Evolutionary conservation across 129 eudicot species (phyloP).

Genomic region (Pseudognaphalium luteoalbum): DNA sequence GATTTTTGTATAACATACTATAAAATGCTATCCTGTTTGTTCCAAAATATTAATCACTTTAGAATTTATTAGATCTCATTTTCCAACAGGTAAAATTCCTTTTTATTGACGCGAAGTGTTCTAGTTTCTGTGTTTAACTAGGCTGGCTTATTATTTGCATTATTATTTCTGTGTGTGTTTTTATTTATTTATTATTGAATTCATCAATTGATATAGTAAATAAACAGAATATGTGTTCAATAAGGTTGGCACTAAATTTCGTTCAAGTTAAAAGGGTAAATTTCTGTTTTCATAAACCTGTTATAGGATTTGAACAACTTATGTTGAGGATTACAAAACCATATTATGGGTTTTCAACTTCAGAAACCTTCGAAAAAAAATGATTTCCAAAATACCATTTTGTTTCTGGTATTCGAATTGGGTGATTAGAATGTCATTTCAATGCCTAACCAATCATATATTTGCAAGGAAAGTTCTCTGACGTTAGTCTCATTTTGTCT

Average conservation of each 20-base stretch:
- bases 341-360: neutral
- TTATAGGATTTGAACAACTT: neutral
- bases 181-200: too few species aligned
- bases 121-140: neutral
- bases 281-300: neutral
- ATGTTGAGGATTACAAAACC: neutral
- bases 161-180: too few species aligned
- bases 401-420: neutral
- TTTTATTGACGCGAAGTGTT: neutral
- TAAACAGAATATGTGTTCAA: neutral
- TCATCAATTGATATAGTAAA: neutral
- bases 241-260: neutral
- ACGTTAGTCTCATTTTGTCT: neutral
- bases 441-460: neutral
- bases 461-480: neutral
- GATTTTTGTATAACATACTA: neutral
- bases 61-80: neutral
- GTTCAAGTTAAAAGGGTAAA: neutral
- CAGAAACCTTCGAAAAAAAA: neutral
- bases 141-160: neutral
- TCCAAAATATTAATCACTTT: neutral
- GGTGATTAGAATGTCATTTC: neutral
- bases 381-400: neutral
- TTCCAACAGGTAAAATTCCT: neutral
- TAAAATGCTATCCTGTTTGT: neutral